These are phyloP conservation scores for Astraeus odoratus DNA, from an alignment of 768 basidiomycete species.

Conservation along the genomic window DNA sequence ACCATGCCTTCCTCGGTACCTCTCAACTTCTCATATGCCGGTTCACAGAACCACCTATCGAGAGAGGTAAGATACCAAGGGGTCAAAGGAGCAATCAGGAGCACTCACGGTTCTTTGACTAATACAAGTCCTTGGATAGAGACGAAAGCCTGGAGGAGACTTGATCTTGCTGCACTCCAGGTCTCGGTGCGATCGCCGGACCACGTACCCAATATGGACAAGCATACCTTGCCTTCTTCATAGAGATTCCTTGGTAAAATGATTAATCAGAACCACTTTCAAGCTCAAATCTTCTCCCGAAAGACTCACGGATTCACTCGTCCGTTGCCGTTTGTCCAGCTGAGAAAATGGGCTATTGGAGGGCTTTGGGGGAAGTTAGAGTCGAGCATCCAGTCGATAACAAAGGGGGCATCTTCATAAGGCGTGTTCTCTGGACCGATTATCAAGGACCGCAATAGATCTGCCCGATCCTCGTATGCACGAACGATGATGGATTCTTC, in stretches of 20 bases:
- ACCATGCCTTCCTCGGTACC: constrained; percentile 87
- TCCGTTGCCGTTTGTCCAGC: constrained; percentile 93
- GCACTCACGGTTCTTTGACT: constrained; percentile 82
- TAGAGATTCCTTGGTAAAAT: constrained; percentile 66
- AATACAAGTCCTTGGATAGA: constrained; percentile 92
- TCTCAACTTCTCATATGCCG: constrained; percentile 86
- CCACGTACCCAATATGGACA: constrained; percentile 92
- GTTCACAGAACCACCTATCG: constrained; percentile 81
- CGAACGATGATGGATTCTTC: constrained; percentile 83
- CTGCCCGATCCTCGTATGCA: constrained; percentile 83
- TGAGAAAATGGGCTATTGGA: constrained; percentile 83
- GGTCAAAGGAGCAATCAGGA: background rate
- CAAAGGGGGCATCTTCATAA: constrained; percentile 91
- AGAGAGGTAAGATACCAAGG: constrained; percentile 5
- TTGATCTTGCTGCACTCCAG: constrained; percentile 82
- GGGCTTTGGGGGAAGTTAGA: constrained; percentile 79
- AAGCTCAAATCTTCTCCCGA: background rate
- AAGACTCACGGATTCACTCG: constrained; percentile 75
- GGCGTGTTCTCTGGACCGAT: constrained; percentile 92
- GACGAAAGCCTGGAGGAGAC: constrained; percentile 84
- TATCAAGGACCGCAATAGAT: constrained; percentile 82
- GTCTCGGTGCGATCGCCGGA: constrained; percentile 81
- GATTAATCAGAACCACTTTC: background rate
- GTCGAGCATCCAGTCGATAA: constrained; percentile 90
- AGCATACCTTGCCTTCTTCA: constrained; percentile 91